Evolutionary conservation across 257 asterid species (phyloP).

Genomic region (Perilla frutescens): DNA sequence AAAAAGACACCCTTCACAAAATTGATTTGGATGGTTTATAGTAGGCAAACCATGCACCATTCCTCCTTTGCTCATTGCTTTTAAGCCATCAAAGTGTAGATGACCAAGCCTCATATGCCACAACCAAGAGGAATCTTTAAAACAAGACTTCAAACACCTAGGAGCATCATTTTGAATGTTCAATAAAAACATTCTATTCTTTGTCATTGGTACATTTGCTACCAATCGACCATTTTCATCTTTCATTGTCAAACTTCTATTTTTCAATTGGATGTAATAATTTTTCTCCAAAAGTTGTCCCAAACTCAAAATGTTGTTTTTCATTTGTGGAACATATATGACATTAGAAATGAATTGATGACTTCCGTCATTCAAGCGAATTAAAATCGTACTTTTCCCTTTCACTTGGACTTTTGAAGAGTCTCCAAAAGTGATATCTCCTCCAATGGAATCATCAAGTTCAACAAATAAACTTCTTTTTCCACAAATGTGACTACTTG

Average conservation of each 20-base stretch:
- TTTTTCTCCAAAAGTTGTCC: constrained; percentile 16
- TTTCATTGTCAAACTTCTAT: background rate
- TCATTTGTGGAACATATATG: background rate
- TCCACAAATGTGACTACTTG: no score
- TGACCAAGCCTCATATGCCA: no score
- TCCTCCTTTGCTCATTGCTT: no score
- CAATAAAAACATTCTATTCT: background rate
- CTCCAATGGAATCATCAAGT: background rate
- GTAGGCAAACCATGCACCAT: no score
- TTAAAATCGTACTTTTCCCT: background rate
- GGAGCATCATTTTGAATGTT: constrained; percentile 10
- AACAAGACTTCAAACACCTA: constrained; percentile 5
- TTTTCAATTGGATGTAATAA: constrained; percentile 11
- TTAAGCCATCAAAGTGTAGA: no score
- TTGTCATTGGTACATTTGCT: background rate
- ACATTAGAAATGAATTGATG: constrained; percentile 17
- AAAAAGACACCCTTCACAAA: no score
- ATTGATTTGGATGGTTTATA: no score
- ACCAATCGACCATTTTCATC: background rate
- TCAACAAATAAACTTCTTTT: background rate
- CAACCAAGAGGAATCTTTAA: background rate
- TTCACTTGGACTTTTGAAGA: background rate
- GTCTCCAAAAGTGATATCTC: background rate
- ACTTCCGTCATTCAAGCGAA: background rate
- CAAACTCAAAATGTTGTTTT: constrained; percentile 6